Evolutionary conservation across 2,329 filamentous ascomycete species (phyloP).

Genomic region (Sclerotinia minor): DNA sequence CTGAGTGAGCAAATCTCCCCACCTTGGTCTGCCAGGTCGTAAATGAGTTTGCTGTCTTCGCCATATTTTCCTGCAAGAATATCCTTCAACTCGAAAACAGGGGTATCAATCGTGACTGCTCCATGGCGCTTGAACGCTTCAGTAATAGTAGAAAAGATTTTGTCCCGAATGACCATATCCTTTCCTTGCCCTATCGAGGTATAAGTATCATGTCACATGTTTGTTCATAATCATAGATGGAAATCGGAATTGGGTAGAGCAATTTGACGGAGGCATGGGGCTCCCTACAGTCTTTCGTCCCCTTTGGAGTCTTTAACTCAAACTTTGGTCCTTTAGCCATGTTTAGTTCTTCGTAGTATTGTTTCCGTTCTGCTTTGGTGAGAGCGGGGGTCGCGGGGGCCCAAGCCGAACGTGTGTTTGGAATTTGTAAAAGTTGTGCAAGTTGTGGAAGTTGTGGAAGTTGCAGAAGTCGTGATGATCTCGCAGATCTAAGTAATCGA

Average conservation of each 20-base stretch:
- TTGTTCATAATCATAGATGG: neutral
- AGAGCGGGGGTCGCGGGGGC: constrained; percentile 29
- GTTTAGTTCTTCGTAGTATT: constrained; percentile 30
- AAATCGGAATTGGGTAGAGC: constrained; percentile 16
- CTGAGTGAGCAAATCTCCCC: constrained; percentile 82
- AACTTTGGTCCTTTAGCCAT: constrained; percentile 52
- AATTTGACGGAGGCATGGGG: constrained; percentile 14
- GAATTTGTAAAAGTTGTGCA: constrained; percentile 27
- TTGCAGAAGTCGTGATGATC: constrained; percentile 36
- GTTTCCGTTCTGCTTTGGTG: constrained; percentile 30
- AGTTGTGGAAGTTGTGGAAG: constrained; percentile 27
- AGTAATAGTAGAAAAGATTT: constrained; percentile 74
- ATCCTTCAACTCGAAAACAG: constrained; percentile 83
- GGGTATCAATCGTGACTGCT: constrained; percentile 76
- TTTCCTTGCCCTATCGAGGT: constrained; percentile 60
- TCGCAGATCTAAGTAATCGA: constrained; percentile 38
- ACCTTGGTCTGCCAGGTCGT: constrained; percentile 84
- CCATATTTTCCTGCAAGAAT: constrained; percentile 89
- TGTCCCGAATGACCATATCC: constrained; percentile 78
- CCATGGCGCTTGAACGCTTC: constrained; percentile 83
- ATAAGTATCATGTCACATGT: constrained; percentile 34
- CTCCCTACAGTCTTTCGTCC: constrained; percentile 74
- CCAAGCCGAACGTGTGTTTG: constrained; percentile 26
- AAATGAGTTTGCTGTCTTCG: constrained; percentile 90
- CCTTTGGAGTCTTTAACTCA: constrained; percentile 85